Evolutionary conservation across 2,329 filamentous ascomycete species (phyloP), one percentile per base, ranked within the genome.

Genomic region (Hypoxylon sp.): DNA sequence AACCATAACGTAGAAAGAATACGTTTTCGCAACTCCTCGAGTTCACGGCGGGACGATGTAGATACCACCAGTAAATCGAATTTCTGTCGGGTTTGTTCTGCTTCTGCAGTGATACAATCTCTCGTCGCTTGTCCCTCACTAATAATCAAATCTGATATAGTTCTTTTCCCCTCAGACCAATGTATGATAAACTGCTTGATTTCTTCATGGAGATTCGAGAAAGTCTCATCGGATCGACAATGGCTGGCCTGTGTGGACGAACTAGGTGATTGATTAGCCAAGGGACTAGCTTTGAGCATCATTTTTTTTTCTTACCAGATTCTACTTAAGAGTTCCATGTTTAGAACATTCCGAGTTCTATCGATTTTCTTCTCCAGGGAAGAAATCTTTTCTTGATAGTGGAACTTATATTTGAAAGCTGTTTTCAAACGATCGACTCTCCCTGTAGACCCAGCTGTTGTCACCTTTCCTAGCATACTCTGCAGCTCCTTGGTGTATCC

Each of bases 91-190:
- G 24, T 51, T n/a, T 10, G 47, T 8, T 53, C 6, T 1, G 46
- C 56, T 37, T 67, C 42, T 3, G 55, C n/a, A n/a, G 59, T 70
- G 37, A 70, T 19, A 39, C 61, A 54, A n/a, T 3, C n/a, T 31
- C 57, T 67, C 9, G 53, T 67, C 5, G 1, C 37, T 22, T 65
- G 55, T 19, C 55, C 56, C 29, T 70, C 60, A 8, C 17, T 24
- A 3, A 50, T 31, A 39, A 70, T 48, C 19, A 70, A 33, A 4
- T 56, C 29, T 24, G 51, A 46, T 17, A 67, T 53, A n/a, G 44
- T 26, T 55, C 67, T 64, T 14, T 62, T 53, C 8, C 68, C 68
- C 13, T 70, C 37, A 1, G 64, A 52, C 68, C 68, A 70, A n/a
- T 51, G 10, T 52, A n/a, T 39, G 39, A 68, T 63, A 53, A 67